These are phyloP conservation scores for Exophiala dermatitidis DNA, from an alignment of 2,329 filamentous ascomycete genomes.

Conservation along the genomic window DNA sequence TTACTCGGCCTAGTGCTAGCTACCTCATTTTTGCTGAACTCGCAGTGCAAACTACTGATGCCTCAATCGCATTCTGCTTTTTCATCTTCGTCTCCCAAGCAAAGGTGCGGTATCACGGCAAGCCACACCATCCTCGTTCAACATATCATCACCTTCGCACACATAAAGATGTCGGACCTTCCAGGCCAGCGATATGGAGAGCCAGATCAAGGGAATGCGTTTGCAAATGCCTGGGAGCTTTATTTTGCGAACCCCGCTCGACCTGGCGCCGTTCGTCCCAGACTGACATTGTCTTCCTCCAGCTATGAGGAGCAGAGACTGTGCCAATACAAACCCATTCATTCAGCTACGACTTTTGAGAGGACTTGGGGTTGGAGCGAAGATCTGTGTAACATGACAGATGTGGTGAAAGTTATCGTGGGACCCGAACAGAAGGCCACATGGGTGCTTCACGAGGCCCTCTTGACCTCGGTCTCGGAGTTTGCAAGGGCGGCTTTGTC, in stretches of 20 bases:
- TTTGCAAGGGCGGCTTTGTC: slow-evolving; percentile 15
- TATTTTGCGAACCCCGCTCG: background rate
- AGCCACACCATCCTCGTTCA: too few species aligned
- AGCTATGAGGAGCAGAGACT: background rate
- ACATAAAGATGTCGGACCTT: background rate
- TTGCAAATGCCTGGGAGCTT: background rate
- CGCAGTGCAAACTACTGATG: too few species aligned
- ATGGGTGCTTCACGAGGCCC: slow-evolving; percentile 18
- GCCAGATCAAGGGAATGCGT: background rate
- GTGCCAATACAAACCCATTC: background rate
- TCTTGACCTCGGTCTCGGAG: slow-evolving; percentile 9
- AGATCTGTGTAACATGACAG: background rate
- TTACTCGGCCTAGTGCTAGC: too few species aligned
- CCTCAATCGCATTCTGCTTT: too few species aligned
- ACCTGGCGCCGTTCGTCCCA: background rate
- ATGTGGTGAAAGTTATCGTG: slow-evolving; percentile 4
- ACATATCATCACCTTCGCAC: too few species aligned
- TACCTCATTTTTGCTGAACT: too few species aligned
- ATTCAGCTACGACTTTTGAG: background rate
- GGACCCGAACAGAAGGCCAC: background rate
- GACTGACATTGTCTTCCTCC: background rate
- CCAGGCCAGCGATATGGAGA: slow-evolving; percentile 1
- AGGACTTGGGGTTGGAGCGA: background rate
- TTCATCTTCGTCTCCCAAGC: too few species aligned
- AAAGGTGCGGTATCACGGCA: too few species aligned